Evolutionary conservation across 139 green algal species (phyloP), one percentile per base, ranked within the genome.

Genomic region (Chlamydomonas incerta): DNA sequence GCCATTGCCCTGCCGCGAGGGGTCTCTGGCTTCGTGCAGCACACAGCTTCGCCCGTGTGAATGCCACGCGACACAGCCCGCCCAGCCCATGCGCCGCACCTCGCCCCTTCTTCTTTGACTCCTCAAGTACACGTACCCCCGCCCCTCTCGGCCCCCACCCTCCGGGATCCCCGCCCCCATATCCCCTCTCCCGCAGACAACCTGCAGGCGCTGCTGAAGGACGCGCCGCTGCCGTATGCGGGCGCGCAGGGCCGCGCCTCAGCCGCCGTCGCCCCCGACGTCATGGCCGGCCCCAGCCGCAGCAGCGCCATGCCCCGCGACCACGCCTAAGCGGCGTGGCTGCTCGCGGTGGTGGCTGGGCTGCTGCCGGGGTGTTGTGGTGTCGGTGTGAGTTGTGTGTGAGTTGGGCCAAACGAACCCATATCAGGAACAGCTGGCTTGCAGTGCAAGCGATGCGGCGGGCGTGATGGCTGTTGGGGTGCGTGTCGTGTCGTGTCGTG

Each of bases 221-320:
- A 67, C 17, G 65, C 34, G 57, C 57, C 37, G 37, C 84, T 88
- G 50, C 84, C 84, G 3, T 85, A 62, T 34, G 68, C 57, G 13
- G 74, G 66, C 3, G 75, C 75, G 23, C 75, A 74, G n/a, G 84
- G 84, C 75, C 26, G 65, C 8, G 74, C 68, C 1, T 88, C 84
- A 10, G 50, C 52, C 18, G 11, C 73, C 17, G 47, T 68, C 13
- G n/a, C 84, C 1, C 75, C 84, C 4, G 75, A 41, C 57, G n/a
- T 23, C 26, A 75, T 75, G 79, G 47, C 66, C 0, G 66, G 33
- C 26, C 72, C 74, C 3, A 34, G 17, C 5, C 34, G 20, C 6
- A 8, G 6, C 29, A n/a, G 50, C 41, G 31, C 74, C 11, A 74
- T 58, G 60, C 85, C 85, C 0, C 69, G 85, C n/a, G 85, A 86